Conservation (phyloP, 2,329 filamentous ascomycete species). For the Aureobasidium sp. region DNA sequence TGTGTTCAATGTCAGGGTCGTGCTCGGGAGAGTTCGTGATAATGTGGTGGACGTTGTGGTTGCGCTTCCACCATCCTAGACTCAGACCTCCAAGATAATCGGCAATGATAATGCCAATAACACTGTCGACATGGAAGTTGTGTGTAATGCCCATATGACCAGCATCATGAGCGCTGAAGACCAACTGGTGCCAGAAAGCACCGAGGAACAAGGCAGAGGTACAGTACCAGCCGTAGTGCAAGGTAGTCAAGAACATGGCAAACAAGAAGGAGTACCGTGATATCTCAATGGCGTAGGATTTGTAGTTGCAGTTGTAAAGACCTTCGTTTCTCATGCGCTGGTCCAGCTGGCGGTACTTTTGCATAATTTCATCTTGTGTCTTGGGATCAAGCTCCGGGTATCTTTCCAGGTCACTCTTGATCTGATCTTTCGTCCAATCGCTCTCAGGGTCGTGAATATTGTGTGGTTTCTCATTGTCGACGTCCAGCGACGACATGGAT, state of each 20-base stretch:
- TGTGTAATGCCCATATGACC: constrained; percentile 98
- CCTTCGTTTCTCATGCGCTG: constrained; percentile 64
- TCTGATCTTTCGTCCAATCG: constrained; percentile 61
- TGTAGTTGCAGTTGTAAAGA: constrained; percentile 79
- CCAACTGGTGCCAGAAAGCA: constrained; percentile 85
- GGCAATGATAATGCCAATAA: constrained; percentile 83
- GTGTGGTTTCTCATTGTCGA: constrained; percentile 28
- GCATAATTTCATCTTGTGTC: constrained; percentile 68
- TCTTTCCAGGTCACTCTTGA: constrained; percentile 66
- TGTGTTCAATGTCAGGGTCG: constrained; percentile 80
- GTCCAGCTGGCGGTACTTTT: constrained; percentile 74
- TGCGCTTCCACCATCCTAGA: constrained; percentile 65
- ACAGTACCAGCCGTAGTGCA: constrained; percentile 38
- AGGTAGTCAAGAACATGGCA: constrained; percentile 47
- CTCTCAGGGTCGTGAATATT: constrained; percentile 53
- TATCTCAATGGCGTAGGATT: constrained; percentile 67
- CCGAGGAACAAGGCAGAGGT: constrained; percentile 70
- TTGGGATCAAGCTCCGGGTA: constrained; percentile 70
- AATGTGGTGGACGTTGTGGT: constrained; percentile 36
- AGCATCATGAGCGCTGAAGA: constrained; percentile 90
- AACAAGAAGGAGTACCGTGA: constrained; percentile 66
- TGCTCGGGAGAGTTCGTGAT: constrained; percentile 90
- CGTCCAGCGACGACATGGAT: constrained; percentile 49
- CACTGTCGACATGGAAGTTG: constrained; percentile 71
- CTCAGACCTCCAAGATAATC: constrained; percentile 86